A percentile compares a stretch with the other conserved stretches of the same genome.
These are phyloP conservation scores for Galeopsis tetrahit DNA, from an alignment of 257 asterid genomes.

Conservation along the genomic window DNA sequence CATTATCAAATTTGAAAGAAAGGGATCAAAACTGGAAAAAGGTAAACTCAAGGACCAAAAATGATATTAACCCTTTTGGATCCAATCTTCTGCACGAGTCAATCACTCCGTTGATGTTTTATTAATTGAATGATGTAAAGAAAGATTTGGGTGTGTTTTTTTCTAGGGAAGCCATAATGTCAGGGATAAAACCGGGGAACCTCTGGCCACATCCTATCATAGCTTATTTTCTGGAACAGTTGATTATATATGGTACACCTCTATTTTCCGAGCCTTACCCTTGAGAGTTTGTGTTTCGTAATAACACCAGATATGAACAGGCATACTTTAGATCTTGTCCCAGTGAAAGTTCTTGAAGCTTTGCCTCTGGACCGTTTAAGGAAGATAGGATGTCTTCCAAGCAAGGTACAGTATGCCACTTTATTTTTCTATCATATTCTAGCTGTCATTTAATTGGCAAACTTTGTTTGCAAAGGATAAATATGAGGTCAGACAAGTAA, in stretches of 20 bases:
- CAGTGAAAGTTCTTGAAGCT: slow-evolving; percentile 81
- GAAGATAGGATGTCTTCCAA: slow-evolving; percentile 76
- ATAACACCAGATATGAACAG: slow-evolving; percentile 45
- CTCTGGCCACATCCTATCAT: slow-evolving; percentile 77
- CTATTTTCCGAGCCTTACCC: slow-evolving; percentile 21
- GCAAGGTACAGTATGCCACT: slow-evolving; percentile 50
- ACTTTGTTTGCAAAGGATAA: slow-evolving; percentile 1
- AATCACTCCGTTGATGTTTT: slow-evolving; percentile 10
- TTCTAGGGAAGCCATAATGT: slow-evolving; percentile 67
- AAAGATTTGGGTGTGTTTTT: slow-evolving; percentile 14
- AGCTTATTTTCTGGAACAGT: slow-evolving; percentile 76
- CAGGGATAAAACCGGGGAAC: slow-evolving; percentile 79
- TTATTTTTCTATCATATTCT: not conserved
- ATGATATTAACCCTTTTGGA: no score
- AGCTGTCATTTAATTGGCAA: not conserved
- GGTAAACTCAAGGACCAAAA: no score
- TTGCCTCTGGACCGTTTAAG: slow-evolving; percentile 51
- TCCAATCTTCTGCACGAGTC: slow-evolving; percentile 14
- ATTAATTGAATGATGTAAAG: slow-evolving; percentile 10
- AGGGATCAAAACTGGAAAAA: no score
- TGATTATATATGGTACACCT: slow-evolving; percentile 82
- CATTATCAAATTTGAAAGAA: no score
- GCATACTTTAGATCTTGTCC: slow-evolving; percentile 76
- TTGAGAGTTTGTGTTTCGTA: not conserved
- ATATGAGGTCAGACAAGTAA: not conserved